phyloP scores from a whole-genome alignment of 2,329 filamentous ascomycete species.

The Chaetothyriales sp. region DNA sequence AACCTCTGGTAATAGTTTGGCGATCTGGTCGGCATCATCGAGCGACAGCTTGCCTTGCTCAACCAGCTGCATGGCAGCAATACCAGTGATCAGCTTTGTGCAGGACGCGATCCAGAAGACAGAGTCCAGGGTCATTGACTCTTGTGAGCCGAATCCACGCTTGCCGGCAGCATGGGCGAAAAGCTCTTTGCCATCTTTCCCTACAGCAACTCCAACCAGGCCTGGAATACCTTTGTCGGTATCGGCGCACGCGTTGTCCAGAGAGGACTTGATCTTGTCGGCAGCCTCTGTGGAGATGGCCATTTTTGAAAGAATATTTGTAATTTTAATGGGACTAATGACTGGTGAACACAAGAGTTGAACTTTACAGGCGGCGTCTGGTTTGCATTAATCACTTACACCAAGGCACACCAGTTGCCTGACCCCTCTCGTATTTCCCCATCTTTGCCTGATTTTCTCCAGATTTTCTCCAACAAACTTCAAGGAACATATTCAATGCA shows the following conservation, averaged over 20 bases:
- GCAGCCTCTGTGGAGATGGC: slow-evolving; percentile 6
- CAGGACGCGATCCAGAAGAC: slow-evolving; percentile 40
- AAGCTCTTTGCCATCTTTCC: slow-evolving; percentile 15
- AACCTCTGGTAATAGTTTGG: slow-evolving; percentile 29
- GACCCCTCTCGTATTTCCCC: too few relatives aligned
- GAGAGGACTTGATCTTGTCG: slow-evolving; percentile 2
- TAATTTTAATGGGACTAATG: not conserved
- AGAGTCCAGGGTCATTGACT: slow-evolving; percentile 17
- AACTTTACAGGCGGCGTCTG: too few relatives aligned
- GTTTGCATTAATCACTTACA: too few relatives aligned
- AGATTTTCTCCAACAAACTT: too few relatives aligned
- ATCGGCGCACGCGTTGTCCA: slow-evolving; percentile 19
- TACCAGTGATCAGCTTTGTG: slow-evolving; percentile 39
- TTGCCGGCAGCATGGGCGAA: slow-evolving; percentile 19
- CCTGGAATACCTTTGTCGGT: slow-evolving; percentile 24
- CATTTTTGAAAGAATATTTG: slow-evolving; percentile 1
- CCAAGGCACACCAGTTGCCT: too few relatives aligned
- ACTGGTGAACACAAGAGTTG: not conserved
- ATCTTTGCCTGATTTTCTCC: too few relatives aligned
- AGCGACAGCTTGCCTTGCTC: slow-evolving; percentile 35
- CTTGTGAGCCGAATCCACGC: slow-evolving; percentile 8
- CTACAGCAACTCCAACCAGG: slow-evolving; percentile 16
- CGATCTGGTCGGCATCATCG: slow-evolving; percentile 34
- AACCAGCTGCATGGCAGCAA: slow-evolving; percentile 43
- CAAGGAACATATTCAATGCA: too few relatives aligned